A percentile compares a stretch with the other conserved stretches of the same genome.
Conservation (phyloP, 441 rosid genomes). For the Pelargonium myrrhifolium region DNA sequence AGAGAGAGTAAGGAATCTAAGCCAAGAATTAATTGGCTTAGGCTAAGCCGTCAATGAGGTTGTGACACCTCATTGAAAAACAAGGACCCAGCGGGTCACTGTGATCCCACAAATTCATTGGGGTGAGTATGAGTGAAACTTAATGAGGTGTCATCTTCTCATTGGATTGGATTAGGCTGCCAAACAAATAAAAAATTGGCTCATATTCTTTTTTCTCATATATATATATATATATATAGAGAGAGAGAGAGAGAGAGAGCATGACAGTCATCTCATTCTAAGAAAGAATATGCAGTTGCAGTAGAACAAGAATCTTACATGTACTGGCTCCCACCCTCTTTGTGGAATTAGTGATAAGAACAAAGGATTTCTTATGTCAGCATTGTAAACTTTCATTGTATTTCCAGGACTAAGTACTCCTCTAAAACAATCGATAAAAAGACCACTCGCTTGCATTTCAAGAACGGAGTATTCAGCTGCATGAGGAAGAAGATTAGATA, state of each 20-base stretch:
- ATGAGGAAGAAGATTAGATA: slow-evolving; percentile 84
- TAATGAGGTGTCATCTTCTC: no score
- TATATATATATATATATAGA: no score
- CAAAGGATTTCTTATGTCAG: slow-evolving; percentile 63
- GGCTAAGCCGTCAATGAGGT: no score
- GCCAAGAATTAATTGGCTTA: no score
- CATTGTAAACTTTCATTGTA: slow-evolving; percentile 69
- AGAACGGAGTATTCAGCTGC: slow-evolving; percentile 73
- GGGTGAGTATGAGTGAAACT: no score
- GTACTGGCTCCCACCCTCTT: slow-evolving; percentile 81
- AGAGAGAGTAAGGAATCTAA: no score
- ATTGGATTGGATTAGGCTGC: no score
- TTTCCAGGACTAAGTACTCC: slow-evolving; percentile 64
- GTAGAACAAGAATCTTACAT: slow-evolving; percentile 38
- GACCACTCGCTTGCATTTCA: slow-evolving; percentile 65
- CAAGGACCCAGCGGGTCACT: no score
- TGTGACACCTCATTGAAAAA: no score
- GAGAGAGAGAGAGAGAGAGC: not conserved
- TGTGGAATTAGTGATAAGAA: slow-evolving; percentile 80
- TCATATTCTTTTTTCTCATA: no score
- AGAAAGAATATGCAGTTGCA: slow-evolving; percentile 4
- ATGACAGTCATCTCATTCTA: not conserved
- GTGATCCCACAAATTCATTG: no score
- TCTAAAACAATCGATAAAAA: slow-evolving; percentile 54
- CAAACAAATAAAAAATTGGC: no score